phyloP scores from a whole-genome alignment of 495 filamentous ascomycete genomes.

The Clavariopsis aquatica region DNA sequence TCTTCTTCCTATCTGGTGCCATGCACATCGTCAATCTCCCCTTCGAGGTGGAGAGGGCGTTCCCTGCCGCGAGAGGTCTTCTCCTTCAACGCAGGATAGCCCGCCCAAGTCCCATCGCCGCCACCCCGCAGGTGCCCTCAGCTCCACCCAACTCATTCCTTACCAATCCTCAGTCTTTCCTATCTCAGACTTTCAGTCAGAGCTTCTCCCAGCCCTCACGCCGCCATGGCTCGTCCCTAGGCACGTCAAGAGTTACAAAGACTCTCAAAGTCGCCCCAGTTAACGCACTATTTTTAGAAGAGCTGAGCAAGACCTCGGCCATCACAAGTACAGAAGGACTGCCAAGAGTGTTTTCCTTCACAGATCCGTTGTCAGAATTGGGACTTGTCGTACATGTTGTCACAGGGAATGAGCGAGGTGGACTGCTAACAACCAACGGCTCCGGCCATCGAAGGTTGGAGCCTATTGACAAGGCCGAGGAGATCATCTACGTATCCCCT shows the following conservation, averaged over 20 bases:
- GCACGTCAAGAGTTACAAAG: constrained; percentile 7
- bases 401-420: constrained; percentile 21
- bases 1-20: constrained; percentile 85
- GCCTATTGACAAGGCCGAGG: constrained; percentile 67
- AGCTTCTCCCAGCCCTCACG: constrained; percentile 27
- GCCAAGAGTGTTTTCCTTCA: constrained; percentile 81
- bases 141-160: constrained; percentile 81
- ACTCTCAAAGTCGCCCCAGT: constrained; percentile 16
- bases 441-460: constrained; percentile 47
- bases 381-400: constrained; percentile 67
- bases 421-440: constrained; percentile 23
- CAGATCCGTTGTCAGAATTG: constrained; percentile 82
- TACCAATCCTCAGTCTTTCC: constrained; percentile 43
- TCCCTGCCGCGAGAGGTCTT: constrained; percentile 77
- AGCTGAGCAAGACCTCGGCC: constrained; percentile 25
- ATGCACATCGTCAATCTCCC: constrained; percentile 91
- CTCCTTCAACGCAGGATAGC: constrained; percentile 76
- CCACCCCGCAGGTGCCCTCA: constrained; percentile 44
- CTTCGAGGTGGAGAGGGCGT: constrained; percentile 87
- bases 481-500: constrained; percentile 75
- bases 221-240: constrained; percentile 25
- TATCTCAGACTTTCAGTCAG: constrained; percentile 50
- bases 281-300: constrained; percentile 31
- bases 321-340: constrained; percentile 52
- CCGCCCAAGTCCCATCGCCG: constrained; percentile 38